These are phyloP conservation scores for Colletotrichum euphorbiae DNA, from an alignment of 2,329 filamentous ascomycete species.

Conservation along the genomic window DNA sequence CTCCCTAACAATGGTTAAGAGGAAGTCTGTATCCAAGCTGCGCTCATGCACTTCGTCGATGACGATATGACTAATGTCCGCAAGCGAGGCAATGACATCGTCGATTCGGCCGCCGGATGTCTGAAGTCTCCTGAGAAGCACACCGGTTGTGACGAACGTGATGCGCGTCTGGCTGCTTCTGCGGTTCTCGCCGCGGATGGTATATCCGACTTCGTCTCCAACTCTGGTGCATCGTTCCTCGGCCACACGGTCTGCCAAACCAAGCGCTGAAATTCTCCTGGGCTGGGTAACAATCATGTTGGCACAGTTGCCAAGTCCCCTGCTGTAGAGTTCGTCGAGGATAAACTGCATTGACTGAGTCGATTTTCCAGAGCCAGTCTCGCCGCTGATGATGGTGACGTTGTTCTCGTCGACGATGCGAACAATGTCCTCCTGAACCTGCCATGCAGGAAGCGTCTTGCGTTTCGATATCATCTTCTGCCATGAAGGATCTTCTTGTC, in stretches of 20 bases:
- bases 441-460: conserved; percentile 87
- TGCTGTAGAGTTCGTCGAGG: conserved; percentile 86
- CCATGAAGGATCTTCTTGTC: conserved; percentile 73
- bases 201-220: conserved; percentile 90
- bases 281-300: conserved; percentile 98
- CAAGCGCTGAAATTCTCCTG: conserved; percentile 91
- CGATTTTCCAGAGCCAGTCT: conserved; percentile 96
- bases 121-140: conserved; percentile 89
- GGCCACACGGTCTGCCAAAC: conserved; percentile 92
- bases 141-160: conserved; percentile 95
- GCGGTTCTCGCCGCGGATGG: conserved; percentile 90
- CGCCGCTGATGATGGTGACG: conserved; percentile 96
- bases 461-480: conserved; percentile 81
- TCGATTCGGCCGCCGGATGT: conserved; percentile 84
- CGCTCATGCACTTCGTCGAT: conserved; percentile 98
- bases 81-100: conserved; percentile 83
- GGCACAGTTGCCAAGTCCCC: conserved; percentile 78
- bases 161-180: conserved; percentile 82
- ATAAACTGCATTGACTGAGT: conserved; percentile 98
- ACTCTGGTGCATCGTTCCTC: conserved; percentile 87
- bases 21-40: conserved; percentile 93
- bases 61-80: conserved; percentile 92
- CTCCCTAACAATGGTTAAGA: conserved; percentile 87
- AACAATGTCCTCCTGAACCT: conserved; percentile 81
- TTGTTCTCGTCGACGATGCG: conserved; percentile 80